Percentiles rank a stretch among this genome's conserved stretches.
phyloP scores from a whole-genome alignment of 192 early-diverging fungal genomes.

The Coemansia sp. region DNA sequence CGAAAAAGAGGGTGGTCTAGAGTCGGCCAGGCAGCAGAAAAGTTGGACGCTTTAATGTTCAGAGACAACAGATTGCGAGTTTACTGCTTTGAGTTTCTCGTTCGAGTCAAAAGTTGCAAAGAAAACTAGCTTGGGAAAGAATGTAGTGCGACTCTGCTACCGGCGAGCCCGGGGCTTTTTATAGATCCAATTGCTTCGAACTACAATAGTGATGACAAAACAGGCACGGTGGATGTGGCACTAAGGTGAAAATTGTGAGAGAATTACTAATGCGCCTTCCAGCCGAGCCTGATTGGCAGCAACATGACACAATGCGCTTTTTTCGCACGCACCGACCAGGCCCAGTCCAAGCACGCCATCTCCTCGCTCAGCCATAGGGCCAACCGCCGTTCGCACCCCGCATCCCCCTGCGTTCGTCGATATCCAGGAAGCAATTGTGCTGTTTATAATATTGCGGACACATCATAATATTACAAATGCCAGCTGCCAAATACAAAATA shows the following conservation, averaged over 20 bases:
- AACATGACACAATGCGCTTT: conserved; percentile 6
- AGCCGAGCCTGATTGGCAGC: background rate
- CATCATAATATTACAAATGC: background rate
- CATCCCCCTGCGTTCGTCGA: background rate
- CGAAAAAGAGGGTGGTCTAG: background rate
- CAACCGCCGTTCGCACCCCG: conserved; percentile 1
- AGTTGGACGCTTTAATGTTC: background rate
- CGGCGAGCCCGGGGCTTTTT: background rate
- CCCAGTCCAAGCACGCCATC: conserved; percentile 19
- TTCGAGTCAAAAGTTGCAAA: background rate
- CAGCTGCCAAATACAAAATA: background rate
- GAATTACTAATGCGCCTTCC: conserved; percentile 4
- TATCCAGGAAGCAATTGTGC: background rate
- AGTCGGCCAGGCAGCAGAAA: background rate
- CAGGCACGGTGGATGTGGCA: conserved; percentile 7
- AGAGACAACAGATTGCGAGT: background rate
- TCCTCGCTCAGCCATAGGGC: conserved; percentile 6
- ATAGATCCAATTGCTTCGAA: background rate
- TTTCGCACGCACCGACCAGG: background rate
- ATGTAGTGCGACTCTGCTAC: background rate
- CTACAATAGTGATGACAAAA: background rate
- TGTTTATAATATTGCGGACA: too few relatives aligned
- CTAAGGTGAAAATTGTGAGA: background rate
- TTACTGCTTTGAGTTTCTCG: conserved; percentile 4
- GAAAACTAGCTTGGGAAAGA: background rate